Evolutionary conservation across 164 flowering plant species (phyloP), one percentile per base, ranked within the genome.

Genomic region (Stephania japonica): DNA sequence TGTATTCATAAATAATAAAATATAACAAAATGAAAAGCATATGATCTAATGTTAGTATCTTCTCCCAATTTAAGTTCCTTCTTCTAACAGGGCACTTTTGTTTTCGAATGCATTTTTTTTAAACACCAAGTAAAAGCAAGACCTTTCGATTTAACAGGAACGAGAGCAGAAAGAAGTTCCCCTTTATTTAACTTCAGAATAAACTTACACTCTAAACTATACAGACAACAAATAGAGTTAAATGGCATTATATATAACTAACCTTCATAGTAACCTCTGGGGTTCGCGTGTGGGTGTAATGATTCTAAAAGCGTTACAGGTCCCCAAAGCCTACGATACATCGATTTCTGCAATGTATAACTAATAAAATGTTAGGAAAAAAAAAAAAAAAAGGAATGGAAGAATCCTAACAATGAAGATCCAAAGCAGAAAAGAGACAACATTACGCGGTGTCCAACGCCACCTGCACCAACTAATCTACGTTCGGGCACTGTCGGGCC

Each of bases 261-360:
- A 93, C 98, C 91, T 78, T 90, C 80, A 84, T 91, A 89, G 69
- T 81, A 72, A 80, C 84, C 86, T 87, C 79, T 72, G 27, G 79
- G 75, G 68, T 77, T 77, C 23, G 79, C 79, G 72, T 68, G 70
- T 32, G 79, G 79, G 16, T 72, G 79, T 71, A 76, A 47, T 9
- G 74, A 76, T 71, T 76, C 74, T 10, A 76, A 65, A 50, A 38
- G 78, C 85, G 80, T 83, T 1, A 91, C 89, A 38, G 94, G 90
- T 42, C 96, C 98, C 97, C 98, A 95, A 61, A 95, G 81, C 70
- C 96, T 87, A 81, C 87, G 83, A 75, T 82, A 75, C 76, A 79
- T 75, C 38, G 90, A 82, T 73, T 84, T 87, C 99, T 92, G 65
- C 19, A 56, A 26, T 0, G n/a, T 24, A 59, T 21, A 19, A 59